These are phyloP conservation scores for Sungouiella blattae DNA, from an alignment of 805 yeast genomes.

Conservation along the genomic window DNA sequence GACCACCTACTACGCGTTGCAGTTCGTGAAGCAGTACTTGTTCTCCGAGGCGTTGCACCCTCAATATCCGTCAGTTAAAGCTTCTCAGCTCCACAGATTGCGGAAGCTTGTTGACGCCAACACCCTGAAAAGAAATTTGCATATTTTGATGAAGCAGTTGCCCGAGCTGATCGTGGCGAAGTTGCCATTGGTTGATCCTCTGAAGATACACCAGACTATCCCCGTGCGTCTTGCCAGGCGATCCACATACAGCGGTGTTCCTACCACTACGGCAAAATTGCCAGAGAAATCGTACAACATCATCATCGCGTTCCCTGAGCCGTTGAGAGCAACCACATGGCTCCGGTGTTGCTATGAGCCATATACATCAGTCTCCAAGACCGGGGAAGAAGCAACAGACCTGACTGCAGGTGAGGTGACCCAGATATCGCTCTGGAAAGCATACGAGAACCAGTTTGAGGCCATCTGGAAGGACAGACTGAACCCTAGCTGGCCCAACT, in stretches of 20 bases:
- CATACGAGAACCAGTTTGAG: conserved; percentile 85
- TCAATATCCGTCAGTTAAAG: conserved; percentile 23
- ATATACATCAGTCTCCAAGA: conserved; percentile 20
- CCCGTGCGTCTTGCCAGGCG: conserved; percentile 46
- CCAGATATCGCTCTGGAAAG: conserved; percentile 92
- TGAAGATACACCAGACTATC: conserved; percentile 18
- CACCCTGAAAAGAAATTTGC: conserved; percentile 44
- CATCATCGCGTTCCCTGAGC: conserved; percentile 70
- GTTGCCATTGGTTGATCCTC: conserved; percentile 34
- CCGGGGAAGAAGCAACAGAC: conserved; percentile 24
- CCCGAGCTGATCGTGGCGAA: conserved; percentile 51
- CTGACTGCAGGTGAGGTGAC: conserved; percentile 71
- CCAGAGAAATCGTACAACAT: conserved; percentile 54
- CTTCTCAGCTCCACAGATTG: conserved; percentile 33
- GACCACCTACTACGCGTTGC: conserved; percentile 67
- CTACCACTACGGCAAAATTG: conserved; percentile 61
- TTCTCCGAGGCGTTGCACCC: conserved; percentile 52
- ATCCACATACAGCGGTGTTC: conserved; percentile 46
- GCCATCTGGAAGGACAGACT: conserved; percentile 46
- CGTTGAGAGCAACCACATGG: conserved; percentile 91
- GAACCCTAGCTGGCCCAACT: conserved; percentile 25
- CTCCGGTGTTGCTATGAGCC: conserved; percentile 88
- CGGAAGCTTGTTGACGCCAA: conserved; percentile 53
- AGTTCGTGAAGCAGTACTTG: conserved; percentile 76
- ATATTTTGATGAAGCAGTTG: conserved; percentile 54